These are phyloP conservation scores for Hypoxylon subgilvum DNA, from an alignment of 495 filamentous ascomycete species.

Conservation along the genomic window DNA sequence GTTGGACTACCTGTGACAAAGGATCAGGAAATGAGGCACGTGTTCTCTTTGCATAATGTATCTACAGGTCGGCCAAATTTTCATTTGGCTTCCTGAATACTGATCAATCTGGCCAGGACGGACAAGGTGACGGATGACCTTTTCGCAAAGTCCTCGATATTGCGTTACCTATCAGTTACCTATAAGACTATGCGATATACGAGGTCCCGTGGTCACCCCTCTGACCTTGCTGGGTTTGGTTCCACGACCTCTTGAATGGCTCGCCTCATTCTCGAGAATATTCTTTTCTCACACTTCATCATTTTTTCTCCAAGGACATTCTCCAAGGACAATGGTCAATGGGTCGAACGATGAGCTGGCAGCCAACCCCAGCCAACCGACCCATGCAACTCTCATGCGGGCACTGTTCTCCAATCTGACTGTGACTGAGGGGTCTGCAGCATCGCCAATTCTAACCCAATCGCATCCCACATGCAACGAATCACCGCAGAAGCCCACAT, in stretches of 20 bases:
- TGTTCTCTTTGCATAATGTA: too few species aligned
- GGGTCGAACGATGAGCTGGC: conserved; percentile 34
- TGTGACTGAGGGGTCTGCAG: conserved; percentile 24
- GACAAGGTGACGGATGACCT: too few species aligned
- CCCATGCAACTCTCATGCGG: conserved; percentile 23
- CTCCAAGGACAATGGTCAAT: conserved; percentile 27
- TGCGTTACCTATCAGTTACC: too few species aligned
- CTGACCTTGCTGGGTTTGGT: conserved; percentile 6
- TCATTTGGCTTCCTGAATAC: too few species aligned
- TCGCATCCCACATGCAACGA: conserved; percentile 33
- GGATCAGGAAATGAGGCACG: too few species aligned
- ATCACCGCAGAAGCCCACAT: conserved; percentile 31
- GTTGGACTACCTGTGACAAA: too few species aligned
- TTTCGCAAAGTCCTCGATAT: too few species aligned
- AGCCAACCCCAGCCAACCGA: neutral
- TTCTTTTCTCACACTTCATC: conserved; percentile 18
- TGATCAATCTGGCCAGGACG: too few species aligned
- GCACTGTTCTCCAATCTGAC: conserved; percentile 28
- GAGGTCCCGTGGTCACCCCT: neutral
- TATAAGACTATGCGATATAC: too few species aligned
- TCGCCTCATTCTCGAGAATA: conserved; percentile 19
- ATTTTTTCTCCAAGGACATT: conserved; percentile 15
- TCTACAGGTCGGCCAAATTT: too few species aligned
- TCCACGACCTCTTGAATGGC: conserved; percentile 14
- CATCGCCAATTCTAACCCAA: conserved; percentile 36